phyloP scores from a whole-genome alignment of 2,329 filamentous ascomycete species.

The Neonectria punicea region DNA sequence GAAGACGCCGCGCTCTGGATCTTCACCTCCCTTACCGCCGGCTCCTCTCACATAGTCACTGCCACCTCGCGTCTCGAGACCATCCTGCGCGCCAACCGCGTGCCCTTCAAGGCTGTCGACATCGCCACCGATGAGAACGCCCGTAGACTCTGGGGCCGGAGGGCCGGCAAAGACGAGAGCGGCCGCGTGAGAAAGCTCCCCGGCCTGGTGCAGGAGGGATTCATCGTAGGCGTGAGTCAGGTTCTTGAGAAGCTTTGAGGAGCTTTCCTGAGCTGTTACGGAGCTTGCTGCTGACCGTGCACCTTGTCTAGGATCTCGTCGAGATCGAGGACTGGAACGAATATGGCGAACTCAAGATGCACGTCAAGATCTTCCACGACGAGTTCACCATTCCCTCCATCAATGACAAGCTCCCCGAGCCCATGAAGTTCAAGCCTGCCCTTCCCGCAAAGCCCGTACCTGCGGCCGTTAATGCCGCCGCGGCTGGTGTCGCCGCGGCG shows the following conservation, averaged over 20 bases:
- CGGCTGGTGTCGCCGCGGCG: slow-evolving; percentile 40
- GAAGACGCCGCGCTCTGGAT: slow-evolving; percentile 84
- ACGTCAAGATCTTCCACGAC: slow-evolving; percentile 77
- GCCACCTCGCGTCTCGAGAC: slow-evolving; percentile 96
- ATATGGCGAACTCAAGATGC: slow-evolving; percentile 91
- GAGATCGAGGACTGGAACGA: slow-evolving; percentile 99
- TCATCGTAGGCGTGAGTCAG: slow-evolving; percentile 81
- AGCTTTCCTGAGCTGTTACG: not conserved
- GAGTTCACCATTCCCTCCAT: slow-evolving; percentile 68
- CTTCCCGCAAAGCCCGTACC: slow-evolving; percentile 40
- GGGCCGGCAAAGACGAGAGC: slow-evolving; percentile 75
- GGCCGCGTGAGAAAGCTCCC: slow-evolving; percentile 81
- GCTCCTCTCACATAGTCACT: slow-evolving; percentile 95
- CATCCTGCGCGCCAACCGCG: slow-evolving; percentile 92
- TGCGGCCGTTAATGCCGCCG: slow-evolving; percentile 29
- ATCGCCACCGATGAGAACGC: slow-evolving; percentile 90
- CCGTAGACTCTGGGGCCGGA: slow-evolving; percentile 86
- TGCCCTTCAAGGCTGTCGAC: slow-evolving; percentile 93
- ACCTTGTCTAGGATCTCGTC: slow-evolving; percentile 78
- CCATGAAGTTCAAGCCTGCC: slow-evolving; percentile 42
- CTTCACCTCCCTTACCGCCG: slow-evolving; percentile 94
- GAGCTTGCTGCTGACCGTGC: not conserved
- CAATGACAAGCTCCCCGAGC: slow-evolving; percentile 60
- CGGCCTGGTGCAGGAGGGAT: slow-evolving; percentile 85
- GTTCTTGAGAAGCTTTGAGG: not conserved